Conservation (phyloP, 495 filamentous ascomycete genomes). For the Penicillium goetzii region DNA sequence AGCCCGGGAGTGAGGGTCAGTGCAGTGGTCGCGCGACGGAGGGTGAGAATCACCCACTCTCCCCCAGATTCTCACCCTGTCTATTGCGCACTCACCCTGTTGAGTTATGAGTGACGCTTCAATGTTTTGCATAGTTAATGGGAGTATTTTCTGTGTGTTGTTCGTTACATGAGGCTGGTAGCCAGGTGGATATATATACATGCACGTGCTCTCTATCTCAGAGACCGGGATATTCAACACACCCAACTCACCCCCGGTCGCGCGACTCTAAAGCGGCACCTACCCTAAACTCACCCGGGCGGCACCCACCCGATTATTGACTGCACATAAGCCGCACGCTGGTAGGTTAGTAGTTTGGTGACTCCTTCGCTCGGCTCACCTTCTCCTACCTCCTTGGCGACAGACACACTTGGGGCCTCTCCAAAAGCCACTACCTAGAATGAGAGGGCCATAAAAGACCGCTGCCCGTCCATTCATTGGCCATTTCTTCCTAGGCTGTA, state of each 20-base stretch:
- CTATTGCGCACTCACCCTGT: too few species aligned
- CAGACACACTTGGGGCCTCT: background rate
- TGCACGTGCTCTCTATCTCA: too few species aligned
- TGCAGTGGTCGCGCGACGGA: too few species aligned
- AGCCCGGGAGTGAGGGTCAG: too few species aligned
- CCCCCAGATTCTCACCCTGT: too few species aligned
- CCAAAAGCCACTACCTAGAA: background rate
- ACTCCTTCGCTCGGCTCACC: slow-evolving; percentile 1
- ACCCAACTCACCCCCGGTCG: slow-evolving; percentile 16
- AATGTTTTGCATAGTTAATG: too few species aligned
- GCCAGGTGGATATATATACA: too few species aligned
- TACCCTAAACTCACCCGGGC: slow-evolving; percentile 16
- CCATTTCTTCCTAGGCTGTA: background rate
- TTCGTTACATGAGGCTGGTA: too few species aligned
- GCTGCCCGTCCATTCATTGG: background rate
- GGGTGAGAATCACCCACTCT: too few species aligned
- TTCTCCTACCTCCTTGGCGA: background rate
- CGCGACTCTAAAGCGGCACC: slow-evolving; percentile 22
- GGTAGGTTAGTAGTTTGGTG: background rate
- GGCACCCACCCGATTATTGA: slow-evolving; percentile 16
- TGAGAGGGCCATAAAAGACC: background rate
- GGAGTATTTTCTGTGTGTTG: too few species aligned
- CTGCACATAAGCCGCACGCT: slow-evolving; percentile 10
- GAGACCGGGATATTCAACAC: too few species aligned
- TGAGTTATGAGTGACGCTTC: too few species aligned